These are phyloP conservation scores for Coemansia sp. DNA, from an alignment of 192 early-diverging fungal genomes.

Conservation along the genomic window DNA sequence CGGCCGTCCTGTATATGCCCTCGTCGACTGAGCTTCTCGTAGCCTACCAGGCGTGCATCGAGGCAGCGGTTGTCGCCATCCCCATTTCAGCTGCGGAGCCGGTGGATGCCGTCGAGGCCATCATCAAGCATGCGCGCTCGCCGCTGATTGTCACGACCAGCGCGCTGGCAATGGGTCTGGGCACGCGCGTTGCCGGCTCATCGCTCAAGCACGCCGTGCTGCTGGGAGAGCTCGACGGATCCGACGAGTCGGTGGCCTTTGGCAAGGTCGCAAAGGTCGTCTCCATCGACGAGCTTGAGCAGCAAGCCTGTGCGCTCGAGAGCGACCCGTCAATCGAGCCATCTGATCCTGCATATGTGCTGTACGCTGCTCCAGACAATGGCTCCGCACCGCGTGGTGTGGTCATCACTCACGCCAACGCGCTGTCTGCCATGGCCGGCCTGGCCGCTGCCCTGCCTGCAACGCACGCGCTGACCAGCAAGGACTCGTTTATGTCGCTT, in stretches of 20 bases:
- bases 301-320: constrained; percentile 5
- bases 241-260: constrained; percentile 13
- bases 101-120: constrained; percentile 10
- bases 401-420: constrained; percentile 42
- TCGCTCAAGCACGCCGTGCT: constrained; percentile 16
- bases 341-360: constrained; percentile 32
- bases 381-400: constrained; percentile 22
- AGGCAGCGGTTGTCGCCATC: constrained; percentile 34
- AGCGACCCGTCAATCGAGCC: constrained; percentile 24
- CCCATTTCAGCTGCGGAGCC: constrained; percentile 19
- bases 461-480: constrained; percentile 17
- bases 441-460: constrained; percentile 29
- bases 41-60: constrained; percentile 45
- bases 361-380: constrained; percentile 15
- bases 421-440: constrained; percentile 30
- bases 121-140: constrained; percentile 20
- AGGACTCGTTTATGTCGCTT: constrained; percentile 36
- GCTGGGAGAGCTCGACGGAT: constrained; percentile 24
- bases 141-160: constrained; percentile 30
- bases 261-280: constrained; percentile 9
- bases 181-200: constrained; percentile 1
- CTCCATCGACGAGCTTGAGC: constrained; percentile 30
- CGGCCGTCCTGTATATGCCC: constrained; percentile 22
- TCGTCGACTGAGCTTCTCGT: constrained; percentile 29
- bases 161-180: constrained; percentile 15